Evolutionary conservation across 768 basidiomycete species (phyloP).

Genomic region (Rhodotorula diobovata): DNA sequence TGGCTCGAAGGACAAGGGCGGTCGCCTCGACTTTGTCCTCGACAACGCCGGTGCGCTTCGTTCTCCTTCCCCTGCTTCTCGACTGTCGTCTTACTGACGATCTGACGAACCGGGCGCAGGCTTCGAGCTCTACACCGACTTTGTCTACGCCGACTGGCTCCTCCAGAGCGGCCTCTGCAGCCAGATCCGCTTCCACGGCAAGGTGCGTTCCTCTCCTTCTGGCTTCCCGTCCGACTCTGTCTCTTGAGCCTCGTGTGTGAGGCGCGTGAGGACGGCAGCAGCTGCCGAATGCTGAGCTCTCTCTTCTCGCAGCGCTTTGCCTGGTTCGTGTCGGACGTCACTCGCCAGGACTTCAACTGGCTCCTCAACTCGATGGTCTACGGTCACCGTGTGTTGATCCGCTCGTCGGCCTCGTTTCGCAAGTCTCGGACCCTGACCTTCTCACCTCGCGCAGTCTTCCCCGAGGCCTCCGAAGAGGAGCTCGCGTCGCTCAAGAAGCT

Average conservation of each 20-base stretch:
- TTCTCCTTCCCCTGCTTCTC: neutral
- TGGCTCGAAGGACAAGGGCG: constrained; percentile 57
- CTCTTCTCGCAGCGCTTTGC: constrained; percentile 64
- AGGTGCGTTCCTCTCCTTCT: constrained; percentile 7
- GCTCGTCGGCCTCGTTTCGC: neutral
- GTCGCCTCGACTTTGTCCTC: constrained; percentile 65
- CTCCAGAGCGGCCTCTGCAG: constrained; percentile 80
- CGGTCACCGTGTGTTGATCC: constrained; percentile 56
- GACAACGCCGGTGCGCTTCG: constrained; percentile 45
- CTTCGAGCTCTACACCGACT: constrained; percentile 57
- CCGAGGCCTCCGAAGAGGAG: constrained; percentile 71
- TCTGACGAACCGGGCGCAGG: constrained; percentile 45
- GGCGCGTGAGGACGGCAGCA: neutral
- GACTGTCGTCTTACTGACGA: constrained; percentile 47
- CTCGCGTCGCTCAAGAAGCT: constrained; percentile 72
- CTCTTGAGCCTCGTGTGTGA: neutral
- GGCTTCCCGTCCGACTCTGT: neutral
- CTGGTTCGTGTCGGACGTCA: constrained; percentile 89
- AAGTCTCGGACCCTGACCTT: neutral
- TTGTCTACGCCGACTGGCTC: constrained; percentile 73
- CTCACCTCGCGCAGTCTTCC: constrained; percentile 57
- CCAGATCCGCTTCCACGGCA: constrained; percentile 88
- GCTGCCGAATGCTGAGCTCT: neutral
- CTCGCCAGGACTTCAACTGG: constrained; percentile 92
- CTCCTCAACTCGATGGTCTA: constrained; percentile 71